Conservation (phyloP, 1,284 basidiomycete species). For the Xanthoconium separans region DNA sequence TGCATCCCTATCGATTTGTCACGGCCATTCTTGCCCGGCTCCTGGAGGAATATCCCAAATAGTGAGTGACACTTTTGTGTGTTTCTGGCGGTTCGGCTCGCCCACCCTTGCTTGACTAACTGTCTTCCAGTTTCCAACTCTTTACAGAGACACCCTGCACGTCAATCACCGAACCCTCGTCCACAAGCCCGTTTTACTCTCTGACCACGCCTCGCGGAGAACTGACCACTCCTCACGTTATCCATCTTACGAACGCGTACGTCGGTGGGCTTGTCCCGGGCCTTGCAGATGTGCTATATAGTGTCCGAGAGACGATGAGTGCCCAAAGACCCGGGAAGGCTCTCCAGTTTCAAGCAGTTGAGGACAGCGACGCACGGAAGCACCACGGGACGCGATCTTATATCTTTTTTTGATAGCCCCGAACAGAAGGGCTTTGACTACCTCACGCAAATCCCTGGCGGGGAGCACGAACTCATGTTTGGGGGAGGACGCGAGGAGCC, state of each 20-base stretch:
- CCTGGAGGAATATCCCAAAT: slow-evolving; percentile 39
- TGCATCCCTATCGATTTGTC: slow-evolving; percentile 61
- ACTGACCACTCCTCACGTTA: slow-evolving; percentile 55
- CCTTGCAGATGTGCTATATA: slow-evolving; percentile 57
- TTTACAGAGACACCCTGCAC: slow-evolving; percentile 53
- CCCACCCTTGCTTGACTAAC: background rate
- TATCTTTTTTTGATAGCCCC: slow-evolving; percentile 53
- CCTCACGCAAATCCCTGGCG: slow-evolving; percentile 62
- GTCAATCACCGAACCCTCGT: slow-evolving; percentile 35
- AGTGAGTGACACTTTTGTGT: slow-evolving; percentile 30
- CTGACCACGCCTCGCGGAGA: slow-evolving; percentile 55
- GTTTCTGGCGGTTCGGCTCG: background rate
- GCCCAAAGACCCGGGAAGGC: slow-evolving; percentile 54
- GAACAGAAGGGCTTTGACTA: slow-evolving; percentile 57
- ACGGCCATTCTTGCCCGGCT: slow-evolving; percentile 51
- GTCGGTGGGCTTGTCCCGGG: slow-evolving; percentile 64
- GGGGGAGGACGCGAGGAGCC: slow-evolving; percentile 46
- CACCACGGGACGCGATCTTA: slow-evolving; percentile 48
- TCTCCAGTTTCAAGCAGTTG: slow-evolving; percentile 35
- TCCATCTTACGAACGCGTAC: slow-evolving; percentile 84
- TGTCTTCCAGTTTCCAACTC: slow-evolving; percentile 43
- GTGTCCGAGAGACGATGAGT: slow-evolving; percentile 63
- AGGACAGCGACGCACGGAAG: slow-evolving; percentile 20
- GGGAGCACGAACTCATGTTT: slow-evolving; percentile 61
- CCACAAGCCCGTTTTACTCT: slow-evolving; percentile 35